These are phyloP conservation scores for Cordyceps militaris DNA, from an alignment of 2,329 filamentous ascomycete species.

Conservation along the genomic window DNA sequence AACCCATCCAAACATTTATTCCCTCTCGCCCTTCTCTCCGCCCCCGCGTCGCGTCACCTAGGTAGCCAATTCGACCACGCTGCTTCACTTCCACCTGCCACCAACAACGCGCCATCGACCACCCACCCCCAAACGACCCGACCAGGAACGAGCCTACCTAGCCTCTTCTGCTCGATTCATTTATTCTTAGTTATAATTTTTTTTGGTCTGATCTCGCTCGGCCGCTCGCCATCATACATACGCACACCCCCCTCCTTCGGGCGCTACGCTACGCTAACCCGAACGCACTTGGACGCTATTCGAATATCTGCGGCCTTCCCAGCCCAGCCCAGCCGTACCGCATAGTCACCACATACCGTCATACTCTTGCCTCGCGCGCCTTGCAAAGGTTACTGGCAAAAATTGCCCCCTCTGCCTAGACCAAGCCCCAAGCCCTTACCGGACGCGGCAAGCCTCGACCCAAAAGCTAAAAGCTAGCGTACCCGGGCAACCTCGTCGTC, in stretches of 20 bases:
- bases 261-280: constrained; percentile 3
- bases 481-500: not conserved
- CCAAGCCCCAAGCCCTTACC: constrained; percentile 7
- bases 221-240: not conserved
- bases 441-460: constrained; percentile 12
- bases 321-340: not conserved
- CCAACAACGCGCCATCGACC: not conserved
- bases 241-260: constrained; percentile 5
- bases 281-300: constrained; percentile 1
- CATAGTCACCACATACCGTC: not conserved
- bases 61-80: not conserved
- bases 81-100: not conserved
- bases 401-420: not conserved
- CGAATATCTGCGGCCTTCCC: not conserved
- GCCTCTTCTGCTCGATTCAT: not conserved
- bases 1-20: not conserved
- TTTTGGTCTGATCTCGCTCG: constrained; percentile 10
- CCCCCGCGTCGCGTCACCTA: not conserved
- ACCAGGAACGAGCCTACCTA: not conserved
- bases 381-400: too few relatives aligned
- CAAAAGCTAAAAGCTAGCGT: constrained; percentile 11
- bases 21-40: not conserved
- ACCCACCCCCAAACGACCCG: not conserved
- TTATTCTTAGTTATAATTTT: not conserved
- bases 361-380: not conserved